These are phyloP conservation scores for Ceratobasidium sp. DNA, from an alignment of 1,284 basidiomycete species.

Conservation along the genomic window DNA sequence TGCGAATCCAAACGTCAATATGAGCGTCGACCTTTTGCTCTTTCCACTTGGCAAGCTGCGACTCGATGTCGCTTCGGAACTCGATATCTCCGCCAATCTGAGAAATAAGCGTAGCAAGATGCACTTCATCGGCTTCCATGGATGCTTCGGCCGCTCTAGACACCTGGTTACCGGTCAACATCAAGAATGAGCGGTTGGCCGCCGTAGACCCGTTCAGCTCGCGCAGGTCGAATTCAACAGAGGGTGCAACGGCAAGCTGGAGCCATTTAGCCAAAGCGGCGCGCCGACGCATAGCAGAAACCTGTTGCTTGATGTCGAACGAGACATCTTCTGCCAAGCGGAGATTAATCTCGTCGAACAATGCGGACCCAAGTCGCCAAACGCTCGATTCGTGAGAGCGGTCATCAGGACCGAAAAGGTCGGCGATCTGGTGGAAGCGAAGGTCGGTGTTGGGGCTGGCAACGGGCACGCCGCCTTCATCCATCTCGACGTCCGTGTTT, in stretches of 20 bases:
- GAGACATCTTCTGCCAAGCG: conserved; percentile 71
- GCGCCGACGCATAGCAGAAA: conserved; percentile 79
- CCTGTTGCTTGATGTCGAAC: conserved; percentile 71
- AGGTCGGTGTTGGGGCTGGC: conserved; percentile 70
- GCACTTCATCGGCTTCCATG: conserved; percentile 81
- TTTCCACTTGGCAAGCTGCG: conserved; percentile 89
- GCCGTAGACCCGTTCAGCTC: conserved; percentile 64
- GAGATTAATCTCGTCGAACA: conserved; percentile 86
- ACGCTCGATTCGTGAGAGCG: conserved; percentile 81
- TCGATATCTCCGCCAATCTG: conserved; percentile 87
- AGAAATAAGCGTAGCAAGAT: conserved; percentile 91
- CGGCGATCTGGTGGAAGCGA: conserved; percentile 83
- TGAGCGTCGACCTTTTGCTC: conserved; percentile 81
- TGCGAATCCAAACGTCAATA: conserved; percentile 78
- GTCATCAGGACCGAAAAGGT: conserved; percentile 80
- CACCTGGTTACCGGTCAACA: conserved; percentile 89
- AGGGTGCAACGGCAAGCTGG: conserved; percentile 76
- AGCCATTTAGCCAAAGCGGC: conserved; percentile 90
- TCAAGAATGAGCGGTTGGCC: conserved; percentile 67
- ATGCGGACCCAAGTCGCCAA: conserved; percentile 89
- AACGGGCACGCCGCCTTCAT: conserved; percentile 70
- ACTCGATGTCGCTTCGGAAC: conserved; percentile 79
- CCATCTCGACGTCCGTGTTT: conserved; percentile 75
- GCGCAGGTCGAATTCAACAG: conserved; percentile 82
- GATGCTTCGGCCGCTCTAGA: conserved; percentile 85